phyloP scores from a whole-genome alignment of 768 basidiomycete genomes.

The Guyanaporus albipodus region DNA sequence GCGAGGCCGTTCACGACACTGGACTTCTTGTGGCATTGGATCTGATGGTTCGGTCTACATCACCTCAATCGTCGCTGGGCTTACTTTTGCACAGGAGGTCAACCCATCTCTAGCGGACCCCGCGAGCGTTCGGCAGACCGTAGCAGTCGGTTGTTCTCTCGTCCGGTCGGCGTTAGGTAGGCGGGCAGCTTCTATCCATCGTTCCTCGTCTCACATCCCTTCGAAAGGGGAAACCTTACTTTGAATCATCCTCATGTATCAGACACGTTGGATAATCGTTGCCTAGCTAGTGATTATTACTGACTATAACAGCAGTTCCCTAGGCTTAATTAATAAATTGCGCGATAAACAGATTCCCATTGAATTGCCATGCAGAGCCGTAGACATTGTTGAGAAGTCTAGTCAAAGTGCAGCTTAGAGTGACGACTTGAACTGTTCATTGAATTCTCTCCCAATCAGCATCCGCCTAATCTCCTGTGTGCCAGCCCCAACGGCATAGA shows the following conservation, averaged over 20 bases:
- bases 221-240: constrained; percentile 33
- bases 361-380: no score
- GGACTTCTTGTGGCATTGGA: constrained; percentile 89
- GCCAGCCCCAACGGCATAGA: constrained; percentile 95
- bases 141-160: constrained; percentile 85
- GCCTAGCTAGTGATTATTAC: no score
- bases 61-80: background rate
- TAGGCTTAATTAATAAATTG: no score
- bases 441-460: constrained; percentile 93
- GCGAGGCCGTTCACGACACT: constrained; percentile 89
- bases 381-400: no score
- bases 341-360: no score
- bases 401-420: no score
- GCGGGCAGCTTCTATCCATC: constrained; percentile 20
- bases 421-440: constrained; percentile 50
- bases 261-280: no score
- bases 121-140: constrained; percentile 76
- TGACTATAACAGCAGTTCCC: background rate
- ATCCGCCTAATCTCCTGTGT: constrained; percentile 94
- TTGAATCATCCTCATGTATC: constrained; percentile 15
- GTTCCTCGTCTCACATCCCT: constrained; percentile 4
- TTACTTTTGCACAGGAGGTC: constrained; percentile 63
- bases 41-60: constrained; percentile 66
- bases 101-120: constrained; percentile 88
- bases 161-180: constrained; percentile 78